These are phyloP conservation scores for Hibiscus tridactylites DNA, from an alignment of 345 rosid species.

Conservation along the genomic window DNA sequence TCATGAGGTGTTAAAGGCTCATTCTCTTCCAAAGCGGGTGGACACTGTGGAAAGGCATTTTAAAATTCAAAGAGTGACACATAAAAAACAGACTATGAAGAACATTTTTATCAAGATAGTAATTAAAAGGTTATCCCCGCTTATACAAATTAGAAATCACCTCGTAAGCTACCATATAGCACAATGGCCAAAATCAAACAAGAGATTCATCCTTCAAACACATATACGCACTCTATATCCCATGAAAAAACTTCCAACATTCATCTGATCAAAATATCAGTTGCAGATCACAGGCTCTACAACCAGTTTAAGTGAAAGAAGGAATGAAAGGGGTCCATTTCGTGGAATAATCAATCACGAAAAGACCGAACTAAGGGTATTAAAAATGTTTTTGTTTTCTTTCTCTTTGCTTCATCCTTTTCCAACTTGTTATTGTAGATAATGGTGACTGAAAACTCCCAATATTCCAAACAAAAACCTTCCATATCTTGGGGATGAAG, in stretches of 20 bases:
- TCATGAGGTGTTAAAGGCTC: constrained; percentile 34
- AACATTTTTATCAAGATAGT: not conserved
- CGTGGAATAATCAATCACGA: not conserved
- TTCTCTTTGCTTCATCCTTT: not conserved
- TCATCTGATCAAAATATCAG: not conserved
- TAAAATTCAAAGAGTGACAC: constrained; percentile 7
- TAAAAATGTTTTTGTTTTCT: not conserved
- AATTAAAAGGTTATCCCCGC: not conserved
- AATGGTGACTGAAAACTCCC: not conserved
- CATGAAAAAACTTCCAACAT: not conserved
- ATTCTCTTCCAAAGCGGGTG: constrained; percentile 49
- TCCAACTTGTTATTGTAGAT: not conserved
- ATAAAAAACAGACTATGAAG: not conserved
- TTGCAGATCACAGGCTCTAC: not conserved
- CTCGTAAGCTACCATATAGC: not conserved
- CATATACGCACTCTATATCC: not conserved
- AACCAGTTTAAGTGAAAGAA: not conserved
- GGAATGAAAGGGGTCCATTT: not conserved
- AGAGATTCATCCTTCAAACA: not conserved
- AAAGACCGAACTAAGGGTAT: not conserved
- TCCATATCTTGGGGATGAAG: not conserved
- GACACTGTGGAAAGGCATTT: constrained; percentile 36
- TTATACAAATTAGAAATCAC: constrained; percentile 1
- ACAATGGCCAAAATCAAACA: not conserved
- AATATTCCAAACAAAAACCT: not conserved